These are phyloP conservation scores for Draba incana DNA, from an alignment of 345 rosid genomes.

Conservation along the genomic window DNA sequence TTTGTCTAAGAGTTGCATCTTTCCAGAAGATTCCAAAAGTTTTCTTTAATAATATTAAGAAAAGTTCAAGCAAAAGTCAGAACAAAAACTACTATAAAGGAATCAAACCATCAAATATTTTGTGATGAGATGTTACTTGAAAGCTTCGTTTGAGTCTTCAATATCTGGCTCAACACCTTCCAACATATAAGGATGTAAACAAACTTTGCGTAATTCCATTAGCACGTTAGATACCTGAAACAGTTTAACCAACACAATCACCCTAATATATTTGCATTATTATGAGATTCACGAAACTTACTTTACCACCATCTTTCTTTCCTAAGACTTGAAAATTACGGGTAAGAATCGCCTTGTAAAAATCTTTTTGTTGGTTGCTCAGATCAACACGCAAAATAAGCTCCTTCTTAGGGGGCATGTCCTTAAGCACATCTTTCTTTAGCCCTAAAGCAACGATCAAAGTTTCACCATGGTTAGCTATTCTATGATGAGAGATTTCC, in stretches of 20 bases:
- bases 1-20: conserved; percentile 88
- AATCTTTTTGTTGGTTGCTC: conserved; percentile 76
- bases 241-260: conserved; percentile 28
- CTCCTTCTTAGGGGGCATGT: conserved; percentile 88
- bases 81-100: conserved; percentile 8
- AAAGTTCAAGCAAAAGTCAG: conserved; percentile 30
- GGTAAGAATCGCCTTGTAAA: conserved; percentile 81
- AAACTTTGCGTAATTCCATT: conserved; percentile 91
- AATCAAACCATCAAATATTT: neutral
- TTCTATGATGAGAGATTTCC: neutral
- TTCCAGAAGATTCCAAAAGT: conserved; percentile 87
- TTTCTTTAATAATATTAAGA: conserved; percentile 52
- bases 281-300: conserved; percentile 31
- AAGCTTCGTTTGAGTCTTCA: conserved; percentile 67
- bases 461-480: conserved; percentile 3
- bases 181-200: conserved; percentile 96
- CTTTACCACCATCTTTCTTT: conserved; percentile 74
- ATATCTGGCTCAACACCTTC: conserved; percentile 94
- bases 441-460: conserved; percentile 60
- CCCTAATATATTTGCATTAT: neutral
- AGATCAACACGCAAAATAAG: conserved; percentile 87
- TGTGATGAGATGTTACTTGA: conserved; percentile 55
- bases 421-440: conserved; percentile 89
- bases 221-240: conserved; percentile 78
- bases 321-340: conserved; percentile 74